Evolutionary conservation across 495 filamentous ascomycete genomes (phyloP), one percentile per base, ranked within the genome.

Genomic region (Penicillium odoratum): DNA sequence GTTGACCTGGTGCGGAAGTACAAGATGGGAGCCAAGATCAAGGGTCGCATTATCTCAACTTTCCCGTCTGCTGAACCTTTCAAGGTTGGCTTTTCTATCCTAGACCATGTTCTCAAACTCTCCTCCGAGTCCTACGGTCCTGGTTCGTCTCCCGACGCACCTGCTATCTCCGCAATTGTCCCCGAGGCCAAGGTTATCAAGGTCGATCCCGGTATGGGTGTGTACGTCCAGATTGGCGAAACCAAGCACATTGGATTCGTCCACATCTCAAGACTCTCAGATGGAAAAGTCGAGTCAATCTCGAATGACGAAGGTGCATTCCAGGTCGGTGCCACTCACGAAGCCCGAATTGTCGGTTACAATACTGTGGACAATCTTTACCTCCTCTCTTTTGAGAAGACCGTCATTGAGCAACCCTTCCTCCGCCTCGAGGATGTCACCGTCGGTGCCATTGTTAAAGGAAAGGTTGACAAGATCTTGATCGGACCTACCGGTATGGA

Each of bases 241-340:
- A 77, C 85, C 42, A 86, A 83, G 31, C 79, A 93, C 44, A 75
- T 85, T 42, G 93, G 92, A 36, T 98, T 94, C 71, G 90, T 94
- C 10, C 94, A 98, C 70, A 95, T 98, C 47, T 98, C 94, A 0
- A 83, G 87, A 55, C 80, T 98, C 54, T 85, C 91, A 34, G 92
- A 98, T 70, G 85, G 85, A 34, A 95, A 91, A 71, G 81, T 96
- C 52, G 94, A 96, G 66, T 82, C 78, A 5, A 78, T 97, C 8
- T 88, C 88, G 3, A 82, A 89, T 54, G 78, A 82, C n/a, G 81
- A 81, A 18, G 94, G 94, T 1, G 76, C 85, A 1, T 97, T 87
- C 74, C 89, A 89, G 71, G 52, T 88, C 18, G 93, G 83, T 26
- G 87, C 91, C 7, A 78, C 76, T 25, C 94, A 98, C 66, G 82